These are phyloP conservation scores for Irpex sp. DNA, from an alignment of 1,284 basidiomycete genomes.

Conservation along the genomic window DNA sequence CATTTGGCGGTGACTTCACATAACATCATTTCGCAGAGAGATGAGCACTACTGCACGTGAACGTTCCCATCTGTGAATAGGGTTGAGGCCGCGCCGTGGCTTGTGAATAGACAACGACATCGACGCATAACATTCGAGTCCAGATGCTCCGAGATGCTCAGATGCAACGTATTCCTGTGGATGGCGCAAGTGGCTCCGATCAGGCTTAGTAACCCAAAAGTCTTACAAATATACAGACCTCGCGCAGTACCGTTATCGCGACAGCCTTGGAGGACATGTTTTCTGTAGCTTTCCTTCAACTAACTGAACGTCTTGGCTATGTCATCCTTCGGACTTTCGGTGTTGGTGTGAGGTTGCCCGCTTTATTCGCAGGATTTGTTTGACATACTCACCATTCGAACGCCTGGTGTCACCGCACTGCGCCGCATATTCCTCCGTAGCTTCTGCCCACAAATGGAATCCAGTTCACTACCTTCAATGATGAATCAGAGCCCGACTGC, in stretches of 20 bases:
- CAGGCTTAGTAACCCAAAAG: not conserved
- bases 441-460: no score
- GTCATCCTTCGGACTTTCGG: no score
- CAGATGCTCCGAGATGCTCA: not conserved
- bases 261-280: not conserved
- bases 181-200: not conserved
- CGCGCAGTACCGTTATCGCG: not conserved
- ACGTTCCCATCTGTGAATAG: not conserved
- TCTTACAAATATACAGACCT: not conserved
- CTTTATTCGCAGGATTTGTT: no score
- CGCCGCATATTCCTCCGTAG: no score
- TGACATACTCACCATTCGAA: no score
- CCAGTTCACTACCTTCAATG: no score
- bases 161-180: not conserved
- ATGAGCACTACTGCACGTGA: not conserved
- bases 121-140: not conserved
- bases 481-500: no score
- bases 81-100: not conserved
- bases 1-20: not conserved
- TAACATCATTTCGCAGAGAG: not conserved
- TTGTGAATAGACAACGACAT: not conserved
- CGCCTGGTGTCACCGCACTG: no score
- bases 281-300: no score
- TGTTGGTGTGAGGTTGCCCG: no score
- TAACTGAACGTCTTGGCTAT: no score